A percentile compares a stretch with the other conserved stretches of the same genome.
Conservation (phyloP, 1,284 basidiomycete species). For the Omphalotus olearius region DNA sequence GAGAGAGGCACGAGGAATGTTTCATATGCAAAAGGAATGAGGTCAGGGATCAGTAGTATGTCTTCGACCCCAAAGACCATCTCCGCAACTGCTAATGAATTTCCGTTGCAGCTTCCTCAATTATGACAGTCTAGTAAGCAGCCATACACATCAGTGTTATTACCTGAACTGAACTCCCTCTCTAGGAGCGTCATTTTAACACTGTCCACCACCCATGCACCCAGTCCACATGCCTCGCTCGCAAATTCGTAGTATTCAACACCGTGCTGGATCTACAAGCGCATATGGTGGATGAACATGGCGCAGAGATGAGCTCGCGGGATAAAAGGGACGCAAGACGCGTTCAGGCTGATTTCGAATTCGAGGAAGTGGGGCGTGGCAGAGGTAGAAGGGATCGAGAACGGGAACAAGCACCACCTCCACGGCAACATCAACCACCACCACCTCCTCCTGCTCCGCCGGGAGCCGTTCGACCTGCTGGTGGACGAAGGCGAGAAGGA, state of each 20-base stretch:
- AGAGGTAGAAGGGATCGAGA: conserved; percentile 41
- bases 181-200: conserved; percentile 68
- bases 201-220: conserved; percentile 76
- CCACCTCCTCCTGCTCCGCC: conserved; percentile 23
- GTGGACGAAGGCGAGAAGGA: conserved; percentile 48
- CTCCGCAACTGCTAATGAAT: conserved; percentile 10
- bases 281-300: conserved; percentile 88
- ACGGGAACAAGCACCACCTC: conserved; percentile 26
- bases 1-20: conserved; percentile 94
- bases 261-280: conserved; percentile 87
- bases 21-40: conserved; percentile 88
- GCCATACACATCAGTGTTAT: conserved; percentile 20
- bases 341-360: conserved; percentile 78
- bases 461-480: conserved; percentile 23
- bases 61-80: conserved; percentile 20
- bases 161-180: background rate
- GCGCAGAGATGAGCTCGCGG: conserved; percentile 71
- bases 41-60: conserved; percentile 82
- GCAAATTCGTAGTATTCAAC: conserved; percentile 94
- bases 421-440: conserved; percentile 16
- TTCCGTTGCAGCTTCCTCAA: conserved; percentile 62
- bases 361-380: conserved; percentile 50
- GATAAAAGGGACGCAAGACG: conserved; percentile 79
- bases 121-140: conserved; percentile 67
- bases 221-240: conserved; percentile 71